Evolutionary conservation across 805 yeast genomes (phyloP), one percentile per base, ranked within the genome.

Genomic region (Ogataea nonfermentans): DNA sequence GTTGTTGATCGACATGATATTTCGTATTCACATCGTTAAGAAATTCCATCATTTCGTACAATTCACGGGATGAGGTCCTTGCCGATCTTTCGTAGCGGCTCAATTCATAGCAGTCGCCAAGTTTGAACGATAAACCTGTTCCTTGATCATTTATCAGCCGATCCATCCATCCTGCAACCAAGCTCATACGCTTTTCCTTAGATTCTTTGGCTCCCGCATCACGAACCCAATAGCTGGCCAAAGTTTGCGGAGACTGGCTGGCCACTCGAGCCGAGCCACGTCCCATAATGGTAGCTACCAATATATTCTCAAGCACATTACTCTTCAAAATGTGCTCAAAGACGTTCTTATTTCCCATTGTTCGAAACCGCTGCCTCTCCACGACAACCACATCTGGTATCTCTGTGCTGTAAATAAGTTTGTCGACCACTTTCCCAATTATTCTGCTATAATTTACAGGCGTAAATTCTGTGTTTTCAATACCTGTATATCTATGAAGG

Each of bases 301-400:
- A 29, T 70, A 74, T 72, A 11, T 70, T 67, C 50, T 80, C 87
- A 24, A 80, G 50, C 15, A 78, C 66, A 40, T 78, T 79, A 4
- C 76, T 70, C 35, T 71, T 67, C 20, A 79, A 53, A 3, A 79
- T 69, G 40, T 71, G 68, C 39, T 78, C 81, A 4, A 75, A 61
- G 1, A 80, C 70, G 12, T 55, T 57, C 9, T 65, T 61, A 2
- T 73, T 62, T 0, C 81, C 74, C 46, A 59, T 59, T 0, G 77
- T 66, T 35, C 85, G 63, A 28, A 72, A 63, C 27, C 86, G 51
- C 53, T 81, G 87, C 41, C 78, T 52, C 49, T 81, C 87, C 3
- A 80, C 59, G 9, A 79, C 50, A 3, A 76, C 65, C 3, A 68
- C 53, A 41, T 71, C 71, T 0, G 78, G 73, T 0, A 20, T 15